A percentile compares a stretch with the other conserved stretches of the same genome.
These are phyloP conservation scores for Rehmannia glutinosa DNA, from an alignment of 257 asterid species.

Conservation along the genomic window DNA sequence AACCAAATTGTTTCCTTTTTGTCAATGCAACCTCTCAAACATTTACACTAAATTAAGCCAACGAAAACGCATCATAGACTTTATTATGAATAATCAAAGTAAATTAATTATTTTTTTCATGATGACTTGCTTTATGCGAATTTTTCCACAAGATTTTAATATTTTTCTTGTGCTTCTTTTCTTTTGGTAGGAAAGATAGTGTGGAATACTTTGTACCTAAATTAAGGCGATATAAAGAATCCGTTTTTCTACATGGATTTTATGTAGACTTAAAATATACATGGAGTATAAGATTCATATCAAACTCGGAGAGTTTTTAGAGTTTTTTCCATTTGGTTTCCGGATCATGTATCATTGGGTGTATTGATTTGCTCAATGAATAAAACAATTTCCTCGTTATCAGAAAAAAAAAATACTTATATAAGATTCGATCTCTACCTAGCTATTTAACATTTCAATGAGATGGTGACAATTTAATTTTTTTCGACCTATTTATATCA, in stretches of 20 bases:
- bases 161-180: background rate
- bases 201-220: background rate
- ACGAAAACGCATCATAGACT: background rate
- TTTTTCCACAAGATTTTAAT: background rate
- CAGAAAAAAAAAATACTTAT: no score
- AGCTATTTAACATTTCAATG: no score
- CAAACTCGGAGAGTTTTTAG: no score
- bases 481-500: background rate
- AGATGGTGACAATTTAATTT: background rate
- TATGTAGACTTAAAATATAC: background rate
- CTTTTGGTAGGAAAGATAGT: background rate
- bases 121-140: background rate
- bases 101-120: no score
- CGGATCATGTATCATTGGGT: no score
- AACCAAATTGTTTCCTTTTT: background rate
- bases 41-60: background rate
- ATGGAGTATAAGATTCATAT: no score
- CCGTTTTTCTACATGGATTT: background rate
- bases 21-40: background rate
- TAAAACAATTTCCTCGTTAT: no score
- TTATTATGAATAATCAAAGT: no score
- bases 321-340: no score
- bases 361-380: no score
- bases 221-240: no score
- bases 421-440: no score